Base-by-base conservation (phyloP, 192 early-diverging fungal species). In the Gamsiella multidivaricata region DNA sequence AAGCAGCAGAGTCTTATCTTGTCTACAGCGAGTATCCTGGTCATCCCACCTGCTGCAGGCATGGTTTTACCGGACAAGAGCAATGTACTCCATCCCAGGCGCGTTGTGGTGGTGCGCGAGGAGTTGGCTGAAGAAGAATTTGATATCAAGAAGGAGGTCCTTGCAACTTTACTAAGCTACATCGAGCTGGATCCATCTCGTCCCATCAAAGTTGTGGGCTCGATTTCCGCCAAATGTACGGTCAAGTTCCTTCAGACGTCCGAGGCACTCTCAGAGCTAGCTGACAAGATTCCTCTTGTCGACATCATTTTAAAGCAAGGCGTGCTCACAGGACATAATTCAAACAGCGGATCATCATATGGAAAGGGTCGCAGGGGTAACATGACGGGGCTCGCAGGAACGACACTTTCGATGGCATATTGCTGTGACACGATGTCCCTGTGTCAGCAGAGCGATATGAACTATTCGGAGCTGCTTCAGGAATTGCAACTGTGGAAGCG, bases 101-200 rank as follows among this genome's bases (percentile, higher is more conserved):
- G 74, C 20, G 8, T 78, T 20, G 74, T 78, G 14, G 61, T 69
- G 12, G 60, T 78, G 4, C 59, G 74, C 2, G 60, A 78, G 34
- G 74, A 78, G 25, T 45, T 68, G 7, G 43, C 50, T 3, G 65
- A 64, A 23, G 58, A 78, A 15, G 74, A 78, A 47, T 78, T 69
- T 58, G 74, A 78, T 26, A 78, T 78, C 54, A 78, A 78, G 49
- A 69, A 68, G 37, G 74, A 78, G 36, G 74, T 78, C 14, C 29
- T 78, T 23, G 74, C 74, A 12, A 78, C 74, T 0, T 42, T 78
- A 17, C 15, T 78, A 54, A 78, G 74, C 37, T 78, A 78, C 34
- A 63, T 78, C 7, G 74, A 78, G 12, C 54, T 78, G 54, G 74
- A 78, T 29, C 25, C n/a, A 6, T 68, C 65, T 37, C 65, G 58